Evolutionary conservation across 2,329 filamentous ascomycete genomes (phyloP), one percentile per base, ranked within the genome.

Genomic region (Thermothelomyces thermophilus): DNA sequence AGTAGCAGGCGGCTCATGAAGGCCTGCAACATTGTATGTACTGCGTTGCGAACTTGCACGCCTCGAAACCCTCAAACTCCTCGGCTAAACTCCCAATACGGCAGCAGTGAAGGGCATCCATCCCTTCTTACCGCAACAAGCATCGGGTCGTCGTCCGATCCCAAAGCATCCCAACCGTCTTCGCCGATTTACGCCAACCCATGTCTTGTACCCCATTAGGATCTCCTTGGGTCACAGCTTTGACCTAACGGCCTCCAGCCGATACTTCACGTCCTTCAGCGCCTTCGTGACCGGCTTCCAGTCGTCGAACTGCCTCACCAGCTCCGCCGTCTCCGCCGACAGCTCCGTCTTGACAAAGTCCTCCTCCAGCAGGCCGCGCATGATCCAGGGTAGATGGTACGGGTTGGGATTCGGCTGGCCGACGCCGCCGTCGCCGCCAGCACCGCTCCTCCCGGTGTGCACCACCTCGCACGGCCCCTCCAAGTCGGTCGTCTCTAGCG

Each of bases 201-300:
- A 26, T 9, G 9, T 26, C 24, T 5, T 26, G 9, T 26, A 9
- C 24, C 24, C 24, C 24, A 5, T 26, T 26, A 5, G 5, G 24
- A 26, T 26, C 9, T 26, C 24, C 5, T 26, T 9, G 24, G 17
- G 28, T 28, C 46, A 82, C 17, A 96, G 71, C 69, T 90, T 94
- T 41, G 89, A 95, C 62, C 88, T 79, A 39, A 98, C 87, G 2
- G 86, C 91, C 70, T 97, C 93, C 17, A 98, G 73, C 54, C 93
- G 77, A 68, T 94, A 97, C 68, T 95, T 95, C 41, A 98, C 90
- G 68, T 98, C 93, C 70, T 93, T 95, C 51, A 98, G 70, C 37
- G 87, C 87, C 71, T 97, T 98, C 7, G 84, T 95, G 0, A 75
- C 77, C 0, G 93, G 93, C 63, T 86, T 90, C 93, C 93, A 98